Evolutionary conservation across 148 eudicot genomes (phyloP).

Genomic region (Diospyros lotus): DNA sequence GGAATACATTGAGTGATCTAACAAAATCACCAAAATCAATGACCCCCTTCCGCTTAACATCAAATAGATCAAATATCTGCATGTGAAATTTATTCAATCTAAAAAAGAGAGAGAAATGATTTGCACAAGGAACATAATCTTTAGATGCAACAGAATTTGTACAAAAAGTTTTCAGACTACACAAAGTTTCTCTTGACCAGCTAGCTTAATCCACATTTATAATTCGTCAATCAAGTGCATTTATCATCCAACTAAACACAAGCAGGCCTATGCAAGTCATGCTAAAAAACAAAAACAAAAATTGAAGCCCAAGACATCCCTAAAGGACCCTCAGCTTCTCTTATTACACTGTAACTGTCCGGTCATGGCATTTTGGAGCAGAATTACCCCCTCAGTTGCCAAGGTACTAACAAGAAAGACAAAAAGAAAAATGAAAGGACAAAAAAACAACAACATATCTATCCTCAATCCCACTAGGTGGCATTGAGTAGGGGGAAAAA

Average conservation of each 20-base stretch:
- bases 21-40: conserved; percentile 96
- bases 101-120: neutral
- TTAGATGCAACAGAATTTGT: neutral
- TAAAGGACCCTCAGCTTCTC: too few species aligned
- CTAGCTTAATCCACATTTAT: neutral
- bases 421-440: too few species aligned
- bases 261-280: neutral
- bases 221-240: neutral
- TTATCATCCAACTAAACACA: neutral
- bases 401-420: too few species aligned
- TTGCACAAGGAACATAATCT: neutral
- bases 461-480: too few species aligned
- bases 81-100: neutral
- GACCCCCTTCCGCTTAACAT: conserved; percentile 73
- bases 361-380: too few species aligned
- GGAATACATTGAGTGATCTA: conserved; percentile 74
- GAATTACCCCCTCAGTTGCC: too few species aligned
- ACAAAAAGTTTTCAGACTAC: neutral
- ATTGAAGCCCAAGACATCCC: neutral
- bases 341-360: too few species aligned
- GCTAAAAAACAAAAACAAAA: too few species aligned
- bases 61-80: conserved; percentile 93
- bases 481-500: too few species aligned
- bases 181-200: neutral
- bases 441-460: too few species aligned